These are phyloP conservation scores for Diaporthe citri DNA, from an alignment of 2,329 filamentous ascomycete genomes.

Conservation along the genomic window DNA sequence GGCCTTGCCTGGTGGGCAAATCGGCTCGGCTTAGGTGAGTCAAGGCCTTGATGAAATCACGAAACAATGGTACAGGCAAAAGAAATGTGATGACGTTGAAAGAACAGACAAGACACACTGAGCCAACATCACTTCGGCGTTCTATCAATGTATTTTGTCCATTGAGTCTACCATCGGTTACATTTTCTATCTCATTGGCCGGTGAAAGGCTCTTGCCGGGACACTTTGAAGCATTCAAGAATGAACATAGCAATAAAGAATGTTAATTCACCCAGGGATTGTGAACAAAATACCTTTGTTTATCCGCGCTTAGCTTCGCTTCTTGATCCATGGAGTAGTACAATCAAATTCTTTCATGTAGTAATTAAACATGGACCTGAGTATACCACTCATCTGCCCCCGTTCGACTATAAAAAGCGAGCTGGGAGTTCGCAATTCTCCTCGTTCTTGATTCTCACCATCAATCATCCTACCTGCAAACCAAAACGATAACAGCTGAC, in stretches of 20 bases:
- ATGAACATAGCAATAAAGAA: background rate
- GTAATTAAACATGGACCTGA: too few relatives aligned
- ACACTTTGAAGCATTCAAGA: background rate
- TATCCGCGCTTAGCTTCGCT: too few relatives aligned
- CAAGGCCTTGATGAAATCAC: background rate
- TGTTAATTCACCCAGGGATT: too few relatives aligned
- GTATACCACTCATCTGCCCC: background rate
- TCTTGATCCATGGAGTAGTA: too few relatives aligned
- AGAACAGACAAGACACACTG: background rate
- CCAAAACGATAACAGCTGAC: background rate
- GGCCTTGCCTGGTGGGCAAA: background rate
- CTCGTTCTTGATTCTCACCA: too few relatives aligned
- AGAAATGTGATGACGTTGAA: background rate
- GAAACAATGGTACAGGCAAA: background rate
- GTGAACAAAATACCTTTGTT: background rate
- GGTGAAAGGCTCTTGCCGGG: rapidly evolving
- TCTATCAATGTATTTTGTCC: background rate
- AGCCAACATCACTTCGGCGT: too few relatives aligned
- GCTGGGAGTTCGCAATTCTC: background rate
- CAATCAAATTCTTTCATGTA: background rate
- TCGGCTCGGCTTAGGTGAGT: background rate
- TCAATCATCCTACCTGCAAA: background rate
- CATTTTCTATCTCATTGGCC: background rate
- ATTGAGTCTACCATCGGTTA: background rate
- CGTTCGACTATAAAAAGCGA: background rate